Conservation (phyloP, 495 filamentous ascomycete species). For the Penicillium cataractarum region DNA sequence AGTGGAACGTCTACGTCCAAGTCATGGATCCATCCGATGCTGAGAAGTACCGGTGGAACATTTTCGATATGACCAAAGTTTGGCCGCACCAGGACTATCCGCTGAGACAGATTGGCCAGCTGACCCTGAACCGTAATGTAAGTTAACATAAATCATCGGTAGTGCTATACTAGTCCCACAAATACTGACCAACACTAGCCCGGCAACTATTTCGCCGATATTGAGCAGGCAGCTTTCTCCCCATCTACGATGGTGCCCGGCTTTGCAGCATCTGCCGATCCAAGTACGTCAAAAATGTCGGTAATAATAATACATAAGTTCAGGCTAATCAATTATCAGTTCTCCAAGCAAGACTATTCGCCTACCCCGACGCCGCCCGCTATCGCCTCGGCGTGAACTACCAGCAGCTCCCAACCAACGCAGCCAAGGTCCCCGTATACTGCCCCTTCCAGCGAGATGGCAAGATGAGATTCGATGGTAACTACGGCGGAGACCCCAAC, state of each 20-base stretch:
- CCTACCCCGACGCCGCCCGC: conserved; percentile 68
- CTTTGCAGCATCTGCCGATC: conserved; percentile 47
- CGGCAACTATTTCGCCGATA: conserved; percentile 52
- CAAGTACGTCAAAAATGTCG: conserved; percentile 24
- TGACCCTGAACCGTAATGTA: conserved; percentile 42
- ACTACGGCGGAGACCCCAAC: conserved; percentile 65
- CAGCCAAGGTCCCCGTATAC: conserved; percentile 47
- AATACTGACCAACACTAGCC: conserved; percentile 31
- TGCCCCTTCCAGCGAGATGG: conserved; percentile 75
- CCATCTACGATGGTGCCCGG: conserved; percentile 56
- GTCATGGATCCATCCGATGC: conserved; percentile 47
- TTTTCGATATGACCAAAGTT: conserved; percentile 49
- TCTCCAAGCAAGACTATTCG: conserved; percentile 70
- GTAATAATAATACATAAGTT: not conserved
- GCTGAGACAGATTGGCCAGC: conserved; percentile 36
- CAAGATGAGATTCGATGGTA: conserved; percentile 61
- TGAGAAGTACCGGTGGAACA: conserved; percentile 38
- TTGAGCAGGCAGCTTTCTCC: conserved; percentile 55
- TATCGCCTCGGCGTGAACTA: conserved; percentile 71
- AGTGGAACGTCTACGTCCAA: conserved; percentile 52
- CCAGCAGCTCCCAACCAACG: conserved; percentile 51
- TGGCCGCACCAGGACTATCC: conserved; percentile 44
- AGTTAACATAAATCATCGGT: conserved; percentile 10
- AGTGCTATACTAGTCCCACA: not conserved
- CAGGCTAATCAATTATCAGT: conserved; percentile 33